A percentile compares a stretch with the other conserved stretches of the same genome.
Conservation (phyloP, 1,284 basidiomycete genomes). For the Veloporphyrellus conicus region DNA sequence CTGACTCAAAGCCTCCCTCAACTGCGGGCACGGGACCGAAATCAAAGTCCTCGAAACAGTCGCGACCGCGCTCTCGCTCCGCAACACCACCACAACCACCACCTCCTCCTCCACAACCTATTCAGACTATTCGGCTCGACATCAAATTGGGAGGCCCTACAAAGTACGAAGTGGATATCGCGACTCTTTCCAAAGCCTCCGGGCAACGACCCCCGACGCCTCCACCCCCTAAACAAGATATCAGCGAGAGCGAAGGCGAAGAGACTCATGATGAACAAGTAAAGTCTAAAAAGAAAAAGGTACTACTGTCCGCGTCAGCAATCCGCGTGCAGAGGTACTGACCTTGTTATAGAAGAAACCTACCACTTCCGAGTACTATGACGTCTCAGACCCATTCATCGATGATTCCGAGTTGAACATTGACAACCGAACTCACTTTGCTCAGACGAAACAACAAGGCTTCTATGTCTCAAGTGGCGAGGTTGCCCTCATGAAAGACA, state of each 20-base stretch:
- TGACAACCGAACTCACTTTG: slow-evolving; percentile 87
- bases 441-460: slow-evolving; percentile 90
- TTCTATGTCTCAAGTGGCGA: slow-evolving; percentile 89
- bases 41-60: slow-evolving; percentile 33
- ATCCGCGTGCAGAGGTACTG: slow-evolving; percentile 2
- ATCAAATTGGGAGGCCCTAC: slow-evolving; percentile 67
- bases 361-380: slow-evolving; percentile 72
- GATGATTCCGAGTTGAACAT: slow-evolving; percentile 93
- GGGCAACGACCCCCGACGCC: slow-evolving; percentile 64
- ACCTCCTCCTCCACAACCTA: slow-evolving; percentile 44
- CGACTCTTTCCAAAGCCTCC: slow-evolving; percentile 52
- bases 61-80: slow-evolving; percentile 56
- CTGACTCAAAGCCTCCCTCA: slow-evolving; percentile 28
- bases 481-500: slow-evolving; percentile 79
- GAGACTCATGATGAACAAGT: slow-evolving; percentile 41
- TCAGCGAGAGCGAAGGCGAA: slow-evolving; percentile 54
- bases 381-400: slow-evolving; percentile 90
- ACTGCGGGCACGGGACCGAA: slow-evolving; percentile 31
- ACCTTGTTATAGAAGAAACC: slow-evolving; percentile 49
- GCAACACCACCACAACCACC: slow-evolving; percentile 50
- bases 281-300: slow-evolving; percentile 43
- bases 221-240: slow-evolving; percentile 42
- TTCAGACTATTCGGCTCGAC: slow-evolving; percentile 65
- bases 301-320: slow-evolving; percentile 13
- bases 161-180: slow-evolving; percentile 69